Base-by-base conservation (phyloP, 495 filamentous ascomycete species). In the Amorphotheca resinae region DNA sequence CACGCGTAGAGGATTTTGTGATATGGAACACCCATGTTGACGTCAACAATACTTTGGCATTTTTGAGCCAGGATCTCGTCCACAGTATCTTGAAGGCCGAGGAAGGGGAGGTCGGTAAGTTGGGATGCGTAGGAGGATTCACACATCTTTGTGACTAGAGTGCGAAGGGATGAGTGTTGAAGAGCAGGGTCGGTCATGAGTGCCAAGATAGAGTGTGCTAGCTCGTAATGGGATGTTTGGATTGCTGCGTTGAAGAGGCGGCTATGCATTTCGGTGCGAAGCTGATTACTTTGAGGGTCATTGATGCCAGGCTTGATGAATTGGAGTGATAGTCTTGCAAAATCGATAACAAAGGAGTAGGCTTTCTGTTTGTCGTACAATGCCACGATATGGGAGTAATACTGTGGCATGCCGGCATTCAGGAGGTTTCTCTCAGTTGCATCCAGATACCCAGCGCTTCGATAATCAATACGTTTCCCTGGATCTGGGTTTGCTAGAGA, bases 1-100 rank as follows among this genome's bases (percentile, higher is more conserved):
- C 85, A 96, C 16, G 87, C 77, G 51, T 93, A 91, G 21, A 96
- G 74, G 33, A 94, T 78, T 51, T 85, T 80, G 55, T 81, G 81
- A 60, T 82, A 88, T 5, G 76, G 79, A 1, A 73, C 67, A 18
- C 71, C 73, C 16, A 64, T 63, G 32, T 67, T 57, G 23, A 83
- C 68, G 49, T 78, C 77, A 16, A 70, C 56, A 18, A 71, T 69
- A 8, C 67, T 64, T 22, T 67, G 65, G 53, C 75, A 79, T 57
- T 75, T 72, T 22, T 77, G 76, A 26, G 68, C 59, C 7, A 96
- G 72, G 17, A 81, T 74, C 21, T 80, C 77, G 54, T 98, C 91
- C 28, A 94, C 82, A 16, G 77, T 69, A 31, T 72, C 70, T 45
- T 80, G 77, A 20, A 95, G 71, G 41, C 78, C 80, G 2, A 82